Evolutionary conservation across 2,329 filamentous ascomycete species (phyloP), one percentile per base, ranked within the genome.

Genomic region (Gaeumannomyces sp.): DNA sequence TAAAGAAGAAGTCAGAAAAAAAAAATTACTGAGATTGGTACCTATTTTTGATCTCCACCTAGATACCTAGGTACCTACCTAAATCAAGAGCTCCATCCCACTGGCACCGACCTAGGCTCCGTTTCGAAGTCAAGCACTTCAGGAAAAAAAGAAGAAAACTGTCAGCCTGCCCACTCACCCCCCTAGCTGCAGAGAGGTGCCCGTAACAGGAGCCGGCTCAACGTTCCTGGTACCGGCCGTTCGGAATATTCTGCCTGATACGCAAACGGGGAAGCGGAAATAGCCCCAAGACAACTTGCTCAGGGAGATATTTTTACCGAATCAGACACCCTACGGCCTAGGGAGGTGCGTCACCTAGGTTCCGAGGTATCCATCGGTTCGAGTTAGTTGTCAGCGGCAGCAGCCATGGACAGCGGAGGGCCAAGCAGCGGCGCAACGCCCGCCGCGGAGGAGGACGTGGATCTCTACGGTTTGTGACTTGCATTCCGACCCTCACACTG

Each of bases 391-490:
- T 22, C 45, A n/a, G 10, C 45, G 45, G 45, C 45, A 62, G 27
- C 60, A 25, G 35, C 22, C 28, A 73, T 73, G 72, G 71, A 71
- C 62, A 67, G 64, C 64, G 64, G 66, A 19, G 69, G 66, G 59
- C 64, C 71, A 19, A 70, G 67, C 64, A 68, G 61, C 19, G 59
- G 66, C 45, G 65, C 70, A 57, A 35, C 62, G 56, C 62, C 31
- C 64, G 53, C 28, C 71, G 70, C 31, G 6, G 61, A 45, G 29
- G 83, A 81, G 69, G 83, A 86, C 68, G 71, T 82, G 68, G 85
- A 89, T 73, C 81, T 89, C 72, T 89, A 89, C 71, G 77, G 79
- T 80, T 71, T 29, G 25, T 59, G 25, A 13, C 28, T 29, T 2
- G 57, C 25, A 19, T 7, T 59, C 60, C 27, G 19, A 4, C 35